A percentile compares a stretch with the other conserved stretches of the same genome.
phyloP scores from a whole-genome alignment of 2,329 filamentous ascomycete species.

The Fusarium sp. region DNA sequence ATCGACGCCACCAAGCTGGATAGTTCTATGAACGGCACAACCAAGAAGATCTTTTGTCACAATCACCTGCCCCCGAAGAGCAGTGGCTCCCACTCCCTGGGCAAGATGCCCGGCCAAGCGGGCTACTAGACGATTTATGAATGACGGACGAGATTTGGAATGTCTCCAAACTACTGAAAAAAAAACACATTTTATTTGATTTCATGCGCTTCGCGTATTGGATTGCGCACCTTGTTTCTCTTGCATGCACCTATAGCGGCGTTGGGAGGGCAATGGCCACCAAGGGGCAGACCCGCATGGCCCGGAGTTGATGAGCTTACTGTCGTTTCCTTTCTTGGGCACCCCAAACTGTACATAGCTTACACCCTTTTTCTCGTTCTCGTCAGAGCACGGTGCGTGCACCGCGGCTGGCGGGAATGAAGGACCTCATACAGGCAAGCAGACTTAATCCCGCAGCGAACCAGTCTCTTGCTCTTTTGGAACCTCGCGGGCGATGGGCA shows the following conservation, averaged over 20 bases:
- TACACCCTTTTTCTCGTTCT: constrained; percentile 12
- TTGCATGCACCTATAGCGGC: constrained; percentile 37
- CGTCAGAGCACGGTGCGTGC: constrained; percentile 11
- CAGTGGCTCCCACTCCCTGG: constrained; percentile 58
- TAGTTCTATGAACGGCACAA: constrained; percentile 50
- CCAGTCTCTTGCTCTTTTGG: constrained; percentile 31
- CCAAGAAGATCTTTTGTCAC: constrained; percentile 66
- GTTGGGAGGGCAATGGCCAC: constrained; percentile 36
- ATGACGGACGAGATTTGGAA: constrained; percentile 27
- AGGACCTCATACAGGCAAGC: constrained; percentile 29
- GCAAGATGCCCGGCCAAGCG: constrained; percentile 65
- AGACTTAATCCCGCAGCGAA: constrained; percentile 28
- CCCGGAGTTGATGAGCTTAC: constrained; percentile 39
- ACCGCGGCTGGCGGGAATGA: constrained; percentile 8
- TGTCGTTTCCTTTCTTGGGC: constrained; percentile 26
- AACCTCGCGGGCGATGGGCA: constrained; percentile 21
- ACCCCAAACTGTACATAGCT: constrained; percentile 29
- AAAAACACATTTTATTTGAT: constrained; percentile 14
- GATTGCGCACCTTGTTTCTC: constrained; percentile 8
- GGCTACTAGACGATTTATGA: constrained; percentile 56
- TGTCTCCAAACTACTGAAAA: constrained; percentile 11
- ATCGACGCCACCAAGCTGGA: constrained; percentile 71
- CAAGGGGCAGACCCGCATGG: constrained; percentile 34
- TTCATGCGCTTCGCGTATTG: constrained; percentile 1
- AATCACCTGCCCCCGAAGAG: constrained; percentile 63